phyloP scores from a whole-genome alignment of 1,139 yeast genomes.

The Candida freyschussii region DNA sequence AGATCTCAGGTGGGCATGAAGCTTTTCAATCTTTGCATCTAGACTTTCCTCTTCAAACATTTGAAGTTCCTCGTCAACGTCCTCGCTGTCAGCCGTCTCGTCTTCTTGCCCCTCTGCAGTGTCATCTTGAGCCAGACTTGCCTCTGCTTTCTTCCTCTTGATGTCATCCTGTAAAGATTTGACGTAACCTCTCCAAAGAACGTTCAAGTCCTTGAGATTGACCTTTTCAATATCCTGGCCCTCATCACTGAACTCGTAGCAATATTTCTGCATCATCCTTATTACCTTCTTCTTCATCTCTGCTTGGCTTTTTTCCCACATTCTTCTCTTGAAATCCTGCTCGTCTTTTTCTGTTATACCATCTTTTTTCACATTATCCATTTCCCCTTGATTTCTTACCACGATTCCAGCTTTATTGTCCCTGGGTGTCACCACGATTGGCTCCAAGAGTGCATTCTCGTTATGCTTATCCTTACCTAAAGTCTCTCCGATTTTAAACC shows the following conservation, averaged over 20 bases:
- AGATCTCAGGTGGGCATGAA: slow-evolving; percentile 34
- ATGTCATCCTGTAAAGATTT: slow-evolving; percentile 12
- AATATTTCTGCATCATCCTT: slow-evolving; percentile 28
- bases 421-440: slow-evolving; percentile 26
- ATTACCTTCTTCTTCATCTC: slow-evolving; percentile 12
- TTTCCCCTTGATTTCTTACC: neutral
- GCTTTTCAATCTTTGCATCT: slow-evolving; percentile 27
- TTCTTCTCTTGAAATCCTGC: slow-evolving; percentile 23
- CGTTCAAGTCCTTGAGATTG: slow-evolving; percentile 31
- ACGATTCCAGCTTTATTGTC: slow-evolving; percentile 15
- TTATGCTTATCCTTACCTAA: slow-evolving; percentile 32
- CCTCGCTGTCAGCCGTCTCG: slow-evolving; percentile 19
- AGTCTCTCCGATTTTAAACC: slow-evolving; percentile 42
- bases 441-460: slow-evolving; percentile 21
- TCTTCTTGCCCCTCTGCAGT: slow-evolving; percentile 5
- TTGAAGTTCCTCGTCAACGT: slow-evolving; percentile 30
- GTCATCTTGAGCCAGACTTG: slow-evolving; percentile 2
- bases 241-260: slow-evolving; percentile 30
- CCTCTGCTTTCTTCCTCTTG: slow-evolving; percentile 7
- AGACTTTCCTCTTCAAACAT: slow-evolving; percentile 27
- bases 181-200: slow-evolving; percentile 32
- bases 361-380: neutral
- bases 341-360: slow-evolving; percentile 14
- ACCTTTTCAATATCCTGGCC: slow-evolving; percentile 19
- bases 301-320: slow-evolving; percentile 18